Evolutionary conservation across 129 eudicot genomes (phyloP).

Genomic region (Arctium minus): DNA sequence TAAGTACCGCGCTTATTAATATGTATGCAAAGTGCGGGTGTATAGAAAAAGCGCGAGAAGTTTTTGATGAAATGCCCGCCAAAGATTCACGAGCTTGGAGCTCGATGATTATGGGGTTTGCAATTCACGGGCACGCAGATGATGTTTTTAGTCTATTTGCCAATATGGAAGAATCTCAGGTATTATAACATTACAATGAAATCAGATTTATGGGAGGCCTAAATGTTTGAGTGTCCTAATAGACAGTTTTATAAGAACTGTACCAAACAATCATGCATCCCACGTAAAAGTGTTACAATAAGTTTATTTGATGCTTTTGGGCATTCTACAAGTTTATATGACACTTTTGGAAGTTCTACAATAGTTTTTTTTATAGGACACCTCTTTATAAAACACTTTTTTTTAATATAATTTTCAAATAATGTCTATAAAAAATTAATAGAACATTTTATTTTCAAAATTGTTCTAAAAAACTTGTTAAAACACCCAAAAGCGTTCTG

Average conservation of each 20-base stretch:
- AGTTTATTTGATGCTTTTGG: too few relatives aligned
- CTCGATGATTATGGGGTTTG: constrained; percentile 70
- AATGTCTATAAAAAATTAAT: background rate
- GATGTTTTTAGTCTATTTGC: constrained; percentile 46
- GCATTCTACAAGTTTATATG: too few relatives aligned
- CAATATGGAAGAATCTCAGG: constrained; percentile 48
- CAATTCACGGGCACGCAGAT: constrained; percentile 45
- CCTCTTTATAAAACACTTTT: background rate
- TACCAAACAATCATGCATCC: too few relatives aligned
- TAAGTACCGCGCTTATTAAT: constrained; percentile 48
- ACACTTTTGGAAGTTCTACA: background rate
- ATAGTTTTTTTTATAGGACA: background rate
- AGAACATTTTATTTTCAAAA: background rate
- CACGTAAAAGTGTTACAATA: too few relatives aligned
- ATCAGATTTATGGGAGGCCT: background rate
- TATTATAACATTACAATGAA: background rate
- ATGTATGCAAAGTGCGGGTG: constrained; percentile 74
- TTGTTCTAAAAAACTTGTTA: background rate
- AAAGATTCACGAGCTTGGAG: constrained; percentile 74
- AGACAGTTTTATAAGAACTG: too few relatives aligned
- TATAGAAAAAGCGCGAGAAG: constrained; percentile 50
- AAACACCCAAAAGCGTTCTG: too few relatives aligned
- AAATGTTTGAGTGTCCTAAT: too few relatives aligned
- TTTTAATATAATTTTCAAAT: background rate
- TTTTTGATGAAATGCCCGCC: constrained; percentile 49